These are phyloP conservation scores for Fusarium circinatum DNA, from an alignment of 2,329 filamentous ascomycete species.

Conservation along the genomic window DNA sequence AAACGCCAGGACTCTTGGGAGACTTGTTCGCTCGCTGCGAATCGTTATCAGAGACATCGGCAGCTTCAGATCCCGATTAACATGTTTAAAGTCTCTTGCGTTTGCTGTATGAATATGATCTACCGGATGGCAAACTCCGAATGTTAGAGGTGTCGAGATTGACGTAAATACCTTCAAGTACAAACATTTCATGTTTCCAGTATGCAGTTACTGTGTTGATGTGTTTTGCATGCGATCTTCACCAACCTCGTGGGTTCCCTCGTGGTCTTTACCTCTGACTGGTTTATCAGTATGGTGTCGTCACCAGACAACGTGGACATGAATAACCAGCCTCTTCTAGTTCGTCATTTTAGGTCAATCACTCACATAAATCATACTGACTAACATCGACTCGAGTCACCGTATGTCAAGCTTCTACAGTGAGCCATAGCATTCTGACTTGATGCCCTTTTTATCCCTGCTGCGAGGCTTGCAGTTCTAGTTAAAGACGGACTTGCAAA, in stretches of 20 bases:
- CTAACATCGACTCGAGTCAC: neutral
- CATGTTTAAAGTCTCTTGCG: slow-evolving; percentile 8
- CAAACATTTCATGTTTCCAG: slow-evolving; percentile 13
- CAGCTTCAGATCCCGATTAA: slow-evolving; percentile 28
- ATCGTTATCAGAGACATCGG: slow-evolving; percentile 14
- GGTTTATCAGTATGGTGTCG: slow-evolving; percentile 27
- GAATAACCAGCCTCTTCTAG: slow-evolving; percentile 26
- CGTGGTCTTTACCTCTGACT: slow-evolving; percentile 20
- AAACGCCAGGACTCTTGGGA: neutral
- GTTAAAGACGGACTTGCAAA: slow-evolving; percentile 25
- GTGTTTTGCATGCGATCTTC: slow-evolving; percentile 27
- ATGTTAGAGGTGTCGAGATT: neutral
- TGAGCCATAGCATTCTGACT: slow-evolving; percentile 24
- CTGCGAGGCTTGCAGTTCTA: slow-evolving; percentile 27
- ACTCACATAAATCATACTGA: neutral
- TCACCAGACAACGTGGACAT: slow-evolving; percentile 36
- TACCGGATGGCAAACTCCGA: slow-evolving; percentile 15
- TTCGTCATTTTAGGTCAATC: slow-evolving; percentile 6
- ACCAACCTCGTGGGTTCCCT: slow-evolving; percentile 25
- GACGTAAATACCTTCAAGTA: neutral
- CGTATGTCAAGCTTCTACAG: slow-evolving; percentile 6
- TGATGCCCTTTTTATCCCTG: slow-evolving; percentile 18
- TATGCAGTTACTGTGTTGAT: slow-evolving; percentile 14
- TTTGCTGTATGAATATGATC: slow-evolving; percentile 14
- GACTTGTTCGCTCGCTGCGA: neutral